Percentiles rank a stretch among this genome's conserved stretches.
Evolutionary conservation across 768 basidiomycete genomes (phyloP).

Genomic region (Lactifluus volemus): DNA sequence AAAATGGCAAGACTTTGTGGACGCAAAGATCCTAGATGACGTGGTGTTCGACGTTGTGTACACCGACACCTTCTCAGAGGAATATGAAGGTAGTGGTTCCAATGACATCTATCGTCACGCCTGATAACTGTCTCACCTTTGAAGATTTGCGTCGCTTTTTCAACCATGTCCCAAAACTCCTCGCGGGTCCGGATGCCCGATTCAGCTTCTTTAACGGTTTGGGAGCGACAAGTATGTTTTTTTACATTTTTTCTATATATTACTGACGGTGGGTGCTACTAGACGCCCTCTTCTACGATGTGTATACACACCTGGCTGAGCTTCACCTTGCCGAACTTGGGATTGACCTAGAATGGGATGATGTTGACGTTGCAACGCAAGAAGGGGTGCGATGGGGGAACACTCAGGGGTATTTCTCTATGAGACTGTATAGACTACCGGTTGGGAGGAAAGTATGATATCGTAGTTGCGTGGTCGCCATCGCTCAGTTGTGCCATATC

Average conservation of each 20-base stretch:
- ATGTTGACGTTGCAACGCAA: slow-evolving; percentile 59
- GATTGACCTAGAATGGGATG: slow-evolving; percentile 69
- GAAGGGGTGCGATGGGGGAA: slow-evolving; percentile 64
- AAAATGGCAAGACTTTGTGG: slow-evolving; percentile 87
- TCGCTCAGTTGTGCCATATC: background rate
- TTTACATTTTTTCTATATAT: background rate
- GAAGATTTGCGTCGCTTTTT: slow-evolving; percentile 75
- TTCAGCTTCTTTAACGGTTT: slow-evolving; percentile 98
- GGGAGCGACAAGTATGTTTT: slow-evolving; percentile 74
- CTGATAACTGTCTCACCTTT: background rate
- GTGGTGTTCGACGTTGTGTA: slow-evolving; percentile 84
- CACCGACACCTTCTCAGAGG: slow-evolving; percentile 89
- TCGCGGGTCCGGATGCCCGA: slow-evolving; percentile 63
- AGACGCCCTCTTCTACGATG: slow-evolving; percentile 88
- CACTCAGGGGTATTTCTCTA: slow-evolving; percentile 65
- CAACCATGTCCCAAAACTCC: slow-evolving; percentile 63
- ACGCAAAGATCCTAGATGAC: slow-evolving; percentile 44
- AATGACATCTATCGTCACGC: background rate
- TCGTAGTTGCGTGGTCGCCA: background rate
- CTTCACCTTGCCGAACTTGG: slow-evolving; percentile 80
- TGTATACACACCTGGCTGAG: slow-evolving; percentile 79
- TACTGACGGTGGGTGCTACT: background rate
- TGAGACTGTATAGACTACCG: slow-evolving; percentile 69
- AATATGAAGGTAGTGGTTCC: slow-evolving; percentile 53
- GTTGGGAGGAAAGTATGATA: slow-evolving; percentile 26